Conservation (phyloP, 768 basidiomycete genomes). For the Russula abietina region DNA sequence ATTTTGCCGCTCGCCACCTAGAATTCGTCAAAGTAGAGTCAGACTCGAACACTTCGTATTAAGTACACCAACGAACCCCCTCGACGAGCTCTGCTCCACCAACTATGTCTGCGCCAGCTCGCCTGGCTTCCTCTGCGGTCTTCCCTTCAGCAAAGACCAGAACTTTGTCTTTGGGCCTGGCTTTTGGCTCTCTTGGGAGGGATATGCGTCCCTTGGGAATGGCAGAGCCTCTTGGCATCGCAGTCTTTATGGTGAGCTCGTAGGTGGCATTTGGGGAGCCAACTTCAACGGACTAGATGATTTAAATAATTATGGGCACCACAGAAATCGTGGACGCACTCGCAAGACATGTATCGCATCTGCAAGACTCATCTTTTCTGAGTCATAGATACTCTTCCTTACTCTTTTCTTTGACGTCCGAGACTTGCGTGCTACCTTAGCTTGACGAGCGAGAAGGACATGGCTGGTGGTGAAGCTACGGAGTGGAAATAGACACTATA, state of each 20-base stretch:
- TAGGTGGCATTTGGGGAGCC: constrained; percentile 69
- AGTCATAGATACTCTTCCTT: constrained; percentile 50
- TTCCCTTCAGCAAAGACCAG: constrained; percentile 92
- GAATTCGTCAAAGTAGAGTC: constrained; percentile 4
- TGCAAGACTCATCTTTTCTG: constrained; percentile 58
- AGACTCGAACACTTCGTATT: constrained; percentile 11
- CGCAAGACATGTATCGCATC: constrained; percentile 68
- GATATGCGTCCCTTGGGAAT: constrained; percentile 87
- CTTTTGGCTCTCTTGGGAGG: constrained; percentile 75
- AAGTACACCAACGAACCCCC: constrained; percentile 50
- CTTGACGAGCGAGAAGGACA: constrained; percentile 42
- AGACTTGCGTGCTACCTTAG: constrained; percentile 57
- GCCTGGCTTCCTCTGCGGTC: constrained; percentile 74
- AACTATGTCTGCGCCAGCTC: constrained; percentile 84
- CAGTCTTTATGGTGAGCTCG: constrained; percentile 76
- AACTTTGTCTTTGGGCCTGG: constrained; percentile 64
- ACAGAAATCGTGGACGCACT: constrained; percentile 1
- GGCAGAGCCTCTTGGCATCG: constrained; percentile 67
- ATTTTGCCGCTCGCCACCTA: constrained; percentile 72
- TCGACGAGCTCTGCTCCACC: constrained; percentile 87
- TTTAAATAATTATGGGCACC: constrained; percentile 36
- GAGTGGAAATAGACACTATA: constrained; percentile 15
- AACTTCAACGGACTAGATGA: constrained; percentile 72
- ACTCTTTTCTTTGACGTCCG: constrained; percentile 45
- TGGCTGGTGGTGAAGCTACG: constrained; percentile 52